Conservation (phyloP, 805 yeast species). For the Alloascoidea hylecoeti region DNA sequence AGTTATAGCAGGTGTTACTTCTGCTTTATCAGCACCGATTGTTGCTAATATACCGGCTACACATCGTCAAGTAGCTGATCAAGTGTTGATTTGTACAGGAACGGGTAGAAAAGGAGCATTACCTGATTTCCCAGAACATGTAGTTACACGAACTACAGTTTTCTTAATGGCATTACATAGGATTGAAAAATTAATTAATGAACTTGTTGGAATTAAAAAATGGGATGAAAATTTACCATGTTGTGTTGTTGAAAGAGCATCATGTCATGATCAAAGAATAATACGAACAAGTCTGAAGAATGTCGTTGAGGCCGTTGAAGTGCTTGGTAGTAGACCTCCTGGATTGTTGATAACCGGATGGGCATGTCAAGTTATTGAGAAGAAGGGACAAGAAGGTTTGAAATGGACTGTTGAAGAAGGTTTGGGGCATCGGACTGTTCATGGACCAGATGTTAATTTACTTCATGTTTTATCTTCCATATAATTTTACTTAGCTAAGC, state of each 20-base stretch:
- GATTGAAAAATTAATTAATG: constrained; percentile 19
- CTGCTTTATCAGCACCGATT: constrained; percentile 82
- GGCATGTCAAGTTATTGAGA: constrained; percentile 46
- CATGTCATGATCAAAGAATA: constrained; percentile 86
- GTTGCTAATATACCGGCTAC: constrained; percentile 80
- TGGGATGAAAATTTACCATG: constrained; percentile 72
- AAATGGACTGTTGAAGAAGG: constrained; percentile 39
- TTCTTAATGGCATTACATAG: constrained; percentile 87
- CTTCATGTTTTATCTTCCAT: no score
- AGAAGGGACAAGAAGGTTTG: constrained; percentile 10
- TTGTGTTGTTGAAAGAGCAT: constrained; percentile 80
- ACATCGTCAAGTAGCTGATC: constrained; percentile 85
- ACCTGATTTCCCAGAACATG: constrained; percentile 68
- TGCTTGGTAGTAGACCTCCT: constrained; percentile 82
- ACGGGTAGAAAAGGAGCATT: constrained; percentile 80
- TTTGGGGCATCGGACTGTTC: constrained; percentile 1
- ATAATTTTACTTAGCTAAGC: no score
- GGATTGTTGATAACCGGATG: constrained; percentile 76
- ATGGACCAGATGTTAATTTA: background rate
- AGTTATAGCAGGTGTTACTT: constrained; percentile 81
- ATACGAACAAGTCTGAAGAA: constrained; percentile 57
- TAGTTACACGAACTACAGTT: constrained; percentile 61
- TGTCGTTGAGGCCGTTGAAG: constrained; percentile 60
- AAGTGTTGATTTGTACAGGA: constrained; percentile 86
- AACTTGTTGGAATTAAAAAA: constrained; percentile 32